Evolutionary conservation across 78 protist species (phyloP).

Genomic region (Thecamonas trahens): DNA sequence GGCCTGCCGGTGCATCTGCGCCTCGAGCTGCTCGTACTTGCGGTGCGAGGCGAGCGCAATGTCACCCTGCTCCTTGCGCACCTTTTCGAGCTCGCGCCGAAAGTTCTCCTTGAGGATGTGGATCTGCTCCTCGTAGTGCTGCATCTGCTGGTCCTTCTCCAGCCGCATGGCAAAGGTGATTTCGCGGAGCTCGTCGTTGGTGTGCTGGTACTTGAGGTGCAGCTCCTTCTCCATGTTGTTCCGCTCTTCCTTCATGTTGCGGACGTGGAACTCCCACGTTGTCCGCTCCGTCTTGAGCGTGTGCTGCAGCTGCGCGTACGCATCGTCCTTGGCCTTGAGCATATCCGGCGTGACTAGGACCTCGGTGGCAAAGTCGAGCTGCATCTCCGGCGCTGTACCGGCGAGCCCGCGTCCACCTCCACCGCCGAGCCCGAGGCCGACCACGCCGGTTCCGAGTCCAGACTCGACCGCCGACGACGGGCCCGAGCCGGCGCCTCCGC

Average conservation of each 20-base stretch:
- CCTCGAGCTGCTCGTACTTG: constrained; percentile 5
- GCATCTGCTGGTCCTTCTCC: constrained; percentile 29
- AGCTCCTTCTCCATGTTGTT: constrained; percentile 26
- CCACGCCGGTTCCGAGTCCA: too few species aligned
- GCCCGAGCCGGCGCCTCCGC: too few species aligned
- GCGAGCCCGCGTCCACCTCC: too few species aligned
- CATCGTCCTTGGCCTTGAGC: constrained; percentile 50
- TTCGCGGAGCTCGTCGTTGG: constrained; percentile 49
- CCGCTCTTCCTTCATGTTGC: constrained; percentile 41
- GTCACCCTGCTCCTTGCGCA: constrained; percentile 27
- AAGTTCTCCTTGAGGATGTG: constrained; percentile 3
- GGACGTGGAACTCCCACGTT: too few species aligned
- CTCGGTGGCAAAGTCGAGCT: constrained; percentile 27
- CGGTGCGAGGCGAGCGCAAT: constrained; percentile 22
- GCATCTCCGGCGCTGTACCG: constrained; percentile 5
- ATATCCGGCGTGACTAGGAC: constrained; percentile 40
- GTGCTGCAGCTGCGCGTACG: too few species aligned
- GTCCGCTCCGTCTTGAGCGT: constrained; percentile 6
- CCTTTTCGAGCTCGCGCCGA: not conserved
- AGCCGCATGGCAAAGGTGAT: not conserved
- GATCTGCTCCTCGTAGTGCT: constrained; percentile 29
- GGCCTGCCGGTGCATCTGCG: not conserved
- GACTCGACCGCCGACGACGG: too few species aligned
- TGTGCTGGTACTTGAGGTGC: constrained; percentile 21
- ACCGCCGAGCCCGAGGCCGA: too few species aligned